Percentiles rank a stretch among this genome's conserved stretches.
Evolutionary conservation across 768 basidiomycete species (phyloP).

Genomic region (Suillus subaureus): DNA sequence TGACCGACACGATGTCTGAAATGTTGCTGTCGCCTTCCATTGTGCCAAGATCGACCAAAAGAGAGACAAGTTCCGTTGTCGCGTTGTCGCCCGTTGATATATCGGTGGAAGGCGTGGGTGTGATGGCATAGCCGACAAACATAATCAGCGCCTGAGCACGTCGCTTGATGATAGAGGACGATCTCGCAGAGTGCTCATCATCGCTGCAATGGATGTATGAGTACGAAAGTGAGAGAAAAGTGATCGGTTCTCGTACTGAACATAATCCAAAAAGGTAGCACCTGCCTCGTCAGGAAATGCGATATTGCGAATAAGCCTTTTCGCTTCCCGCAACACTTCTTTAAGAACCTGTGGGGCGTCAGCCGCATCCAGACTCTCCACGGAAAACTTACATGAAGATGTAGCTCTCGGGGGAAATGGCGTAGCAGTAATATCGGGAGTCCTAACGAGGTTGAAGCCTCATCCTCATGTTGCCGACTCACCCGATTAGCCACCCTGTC

Average conservation of each 20-base stretch:
- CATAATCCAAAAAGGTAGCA: conserved; percentile 57
- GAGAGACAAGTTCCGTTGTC: conserved; percentile 46
- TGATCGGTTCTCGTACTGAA: conserved; percentile 44
- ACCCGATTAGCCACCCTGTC: conserved; percentile 76
- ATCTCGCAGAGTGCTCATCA: conserved; percentile 54
- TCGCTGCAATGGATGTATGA: conserved; percentile 44
- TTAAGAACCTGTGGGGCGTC: conserved; percentile 51
- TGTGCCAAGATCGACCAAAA: conserved; percentile 51
- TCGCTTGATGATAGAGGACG: conserved; percentile 49
- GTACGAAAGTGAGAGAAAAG: not conserved
- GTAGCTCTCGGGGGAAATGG: conserved; percentile 48
- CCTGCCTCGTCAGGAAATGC: conserved; percentile 37
- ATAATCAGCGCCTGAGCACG: conserved; percentile 69
- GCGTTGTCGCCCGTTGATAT: conserved; percentile 18
- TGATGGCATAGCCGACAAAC: conserved; percentile 60
- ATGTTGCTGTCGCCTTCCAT: conserved; percentile 36
- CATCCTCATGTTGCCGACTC: conserved; percentile 61
- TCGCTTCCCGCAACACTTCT: conserved; percentile 67
- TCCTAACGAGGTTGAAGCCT: conserved; percentile 58
- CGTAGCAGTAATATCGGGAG: conserved; percentile 71
- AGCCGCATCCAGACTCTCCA: not conserved
- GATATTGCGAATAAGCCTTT: conserved; percentile 53
- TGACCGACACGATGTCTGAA: conserved; percentile 47
- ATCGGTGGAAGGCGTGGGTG: conserved; percentile 19
- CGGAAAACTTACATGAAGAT: conserved; percentile 50